phyloP scores from a whole-genome alignment of 2,329 filamentous ascomycete species.

The Trichophyton schoenleinii region DNA sequence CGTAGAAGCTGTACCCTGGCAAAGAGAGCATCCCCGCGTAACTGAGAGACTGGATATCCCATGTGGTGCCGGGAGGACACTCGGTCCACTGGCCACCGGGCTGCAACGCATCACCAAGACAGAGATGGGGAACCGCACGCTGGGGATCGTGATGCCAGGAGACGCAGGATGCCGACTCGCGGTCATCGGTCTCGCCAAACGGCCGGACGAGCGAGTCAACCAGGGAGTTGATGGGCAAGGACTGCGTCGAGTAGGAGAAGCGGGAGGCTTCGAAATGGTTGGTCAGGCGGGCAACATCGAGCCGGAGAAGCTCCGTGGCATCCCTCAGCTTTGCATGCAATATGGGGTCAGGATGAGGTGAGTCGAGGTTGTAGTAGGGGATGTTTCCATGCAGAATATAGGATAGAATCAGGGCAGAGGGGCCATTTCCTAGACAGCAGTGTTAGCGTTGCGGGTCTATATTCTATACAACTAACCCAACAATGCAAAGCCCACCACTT shows the following conservation, averaged over 20 bases:
- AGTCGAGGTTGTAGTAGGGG: conserved; percentile 41
- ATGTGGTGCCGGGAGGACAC: conserved; percentile 39
- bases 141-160: conserved; percentile 42
- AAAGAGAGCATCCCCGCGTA: conserved; percentile 51
- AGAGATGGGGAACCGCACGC: conserved; percentile 41
- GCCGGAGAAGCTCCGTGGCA: conserved; percentile 36
- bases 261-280: conserved; percentile 46
- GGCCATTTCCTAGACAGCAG: conserved; percentile 42
- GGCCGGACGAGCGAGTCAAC: conserved; percentile 48
- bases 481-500: conserved; percentile 8
- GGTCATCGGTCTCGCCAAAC: conserved; percentile 45
- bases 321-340: conserved; percentile 44
- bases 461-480: neutral
- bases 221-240: conserved; percentile 47
- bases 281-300: conserved; percentile 38
- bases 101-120: conserved; percentile 39
- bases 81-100: conserved; percentile 50
- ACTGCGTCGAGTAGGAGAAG: conserved; percentile 49
- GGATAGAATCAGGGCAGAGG: conserved; percentile 49
- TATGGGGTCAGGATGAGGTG: conserved; percentile 44
- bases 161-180: conserved; percentile 38
- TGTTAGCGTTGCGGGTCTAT: neutral
- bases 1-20: conserved; percentile 45
- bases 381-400: conserved; percentile 51
- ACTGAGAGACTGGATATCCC: conserved; percentile 47